Evolutionary conservation across 225 moss, liverwort and hornwort genomes (phyloP), one percentile per base, ranked within the genome.

Genomic region (Rhytidiadelphus loreus): DNA sequence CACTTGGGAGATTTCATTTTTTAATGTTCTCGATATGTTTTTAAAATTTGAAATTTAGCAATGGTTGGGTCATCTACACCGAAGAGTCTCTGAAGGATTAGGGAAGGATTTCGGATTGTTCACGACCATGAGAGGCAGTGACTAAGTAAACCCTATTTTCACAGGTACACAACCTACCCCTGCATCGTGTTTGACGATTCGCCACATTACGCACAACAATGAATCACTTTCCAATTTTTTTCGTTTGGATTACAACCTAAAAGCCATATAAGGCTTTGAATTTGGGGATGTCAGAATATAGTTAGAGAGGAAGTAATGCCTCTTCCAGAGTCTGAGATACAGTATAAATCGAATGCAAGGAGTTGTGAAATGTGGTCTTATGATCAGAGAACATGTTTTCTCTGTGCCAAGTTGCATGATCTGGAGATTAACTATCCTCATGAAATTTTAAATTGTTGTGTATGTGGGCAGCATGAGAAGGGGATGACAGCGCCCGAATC

Each of bases 391-490:
- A 30, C 39, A 60, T 20, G 30, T 10, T 65, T 68, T 82, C 61
- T 73, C 69, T 39, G 76, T 52, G 30, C 63, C 62, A n/a, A 78
- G 88, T 79, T 52, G 57, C 56, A 78, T 83, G 56, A 75, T 48
- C 60, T 77, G 52, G 66, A 32, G 44, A 58, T 33, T 10, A 20
- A 68, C 25, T 28, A 30, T 24, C 72, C 21, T 69, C 46, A 41
- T 69, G 50, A 46, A n/a, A 60, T 23, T 80, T 59, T 55, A 26
- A 64, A 63, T 11, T 85, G 57, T 69, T 69, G 88, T 87, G 66
- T 44, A 32, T 73, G 37, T 66, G 75, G 56, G 84, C 80, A 91
- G 92, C 60, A 91, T 92, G 92, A 94, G 89, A 84, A 88, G 61
- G 88, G 64, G 41, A 90, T 94, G 92, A 85, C 80, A 84, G 83